phyloP scores from a whole-genome alignment of 805 yeast genomes.

The Limtongozyma cylindracea region DNA sequence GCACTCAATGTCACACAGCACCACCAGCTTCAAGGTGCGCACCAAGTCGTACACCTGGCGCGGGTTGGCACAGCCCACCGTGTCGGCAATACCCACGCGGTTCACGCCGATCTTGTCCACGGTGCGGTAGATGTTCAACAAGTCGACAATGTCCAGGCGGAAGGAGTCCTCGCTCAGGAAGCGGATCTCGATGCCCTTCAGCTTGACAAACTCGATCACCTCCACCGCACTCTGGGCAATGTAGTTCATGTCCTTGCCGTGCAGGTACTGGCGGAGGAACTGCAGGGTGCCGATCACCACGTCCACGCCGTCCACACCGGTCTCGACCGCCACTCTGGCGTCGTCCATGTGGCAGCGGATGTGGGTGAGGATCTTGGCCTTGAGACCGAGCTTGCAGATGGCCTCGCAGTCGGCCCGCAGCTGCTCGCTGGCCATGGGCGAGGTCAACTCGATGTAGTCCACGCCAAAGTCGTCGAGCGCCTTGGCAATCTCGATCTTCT shows the following conservation, averaged over 20 bases:
- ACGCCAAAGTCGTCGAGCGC: slow-evolving; percentile 37
- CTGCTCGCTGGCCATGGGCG: slow-evolving; percentile 35
- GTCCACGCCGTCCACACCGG: slow-evolving; percentile 39
- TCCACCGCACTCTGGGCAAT: slow-evolving; percentile 30
- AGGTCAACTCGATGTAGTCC: slow-evolving; percentile 32
- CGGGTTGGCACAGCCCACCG: slow-evolving; percentile 40
- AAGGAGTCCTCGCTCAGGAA: slow-evolving; percentile 34
- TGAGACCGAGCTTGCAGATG: slow-evolving; percentile 30
- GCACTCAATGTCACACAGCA: slow-evolving; percentile 31
- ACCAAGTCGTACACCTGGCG: slow-evolving; percentile 36
- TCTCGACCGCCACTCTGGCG: slow-evolving; percentile 32
- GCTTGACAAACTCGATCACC: slow-evolving; percentile 33
- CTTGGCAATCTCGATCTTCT: slow-evolving; percentile 30
- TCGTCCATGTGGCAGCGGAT: slow-evolving; percentile 39
- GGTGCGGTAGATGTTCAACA: slow-evolving; percentile 30
- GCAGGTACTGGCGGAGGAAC: slow-evolving; percentile 27
- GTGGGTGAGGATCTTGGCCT: slow-evolving; percentile 31
- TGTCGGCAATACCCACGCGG: slow-evolving; percentile 39
- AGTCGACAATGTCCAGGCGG: slow-evolving; percentile 33
- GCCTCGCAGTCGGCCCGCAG: slow-evolving; percentile 31
- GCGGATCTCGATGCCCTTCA: slow-evolving; percentile 32
- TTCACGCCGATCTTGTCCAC: slow-evolving; percentile 36
- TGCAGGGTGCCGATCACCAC: slow-evolving; percentile 35
- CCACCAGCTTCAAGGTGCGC: slow-evolving; percentile 28
- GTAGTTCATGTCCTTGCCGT: slow-evolving; percentile 35